Percentiles rank a stretch among this genome's conserved stretches.
phyloP scores from a whole-genome alignment of 768 basidiomycete genomes.

The Filobasidium wieringae region DNA sequence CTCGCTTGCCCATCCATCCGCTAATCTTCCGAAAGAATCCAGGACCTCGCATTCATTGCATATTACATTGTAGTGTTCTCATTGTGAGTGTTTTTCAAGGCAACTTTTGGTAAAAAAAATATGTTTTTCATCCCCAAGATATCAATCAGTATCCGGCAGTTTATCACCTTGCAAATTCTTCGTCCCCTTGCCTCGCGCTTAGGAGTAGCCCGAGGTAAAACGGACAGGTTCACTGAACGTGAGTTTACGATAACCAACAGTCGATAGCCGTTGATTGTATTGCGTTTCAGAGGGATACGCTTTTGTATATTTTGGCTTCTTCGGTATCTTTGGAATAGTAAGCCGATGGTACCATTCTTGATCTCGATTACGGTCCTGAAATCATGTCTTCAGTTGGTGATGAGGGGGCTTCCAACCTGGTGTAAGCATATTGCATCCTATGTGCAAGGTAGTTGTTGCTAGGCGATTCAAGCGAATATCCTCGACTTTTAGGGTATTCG shows the following conservation, averaged over 20 bases:
- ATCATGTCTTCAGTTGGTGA: conserved; percentile 57
- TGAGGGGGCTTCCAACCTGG: conserved; percentile 66
- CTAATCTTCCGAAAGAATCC: conserved; percentile 15
- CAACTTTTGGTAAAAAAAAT: background rate
- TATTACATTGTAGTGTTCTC: conserved; percentile 84
- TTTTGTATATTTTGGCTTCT: conserved; percentile 60
- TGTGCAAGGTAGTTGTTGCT: too few relatives aligned
- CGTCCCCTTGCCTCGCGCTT: conserved; percentile 57
- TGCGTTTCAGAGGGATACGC: conserved; percentile 54
- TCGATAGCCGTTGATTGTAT: background rate
- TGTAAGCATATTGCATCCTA: conserved; percentile 48
- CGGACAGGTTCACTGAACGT: conserved; percentile 80
- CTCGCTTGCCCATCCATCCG: too few relatives aligned
- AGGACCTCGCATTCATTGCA: conserved; percentile 65
- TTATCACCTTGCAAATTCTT: conserved; percentile 54
- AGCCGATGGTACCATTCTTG: conserved; percentile 35
- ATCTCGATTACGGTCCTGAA: background rate
- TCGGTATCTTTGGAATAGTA: conserved; percentile 67
- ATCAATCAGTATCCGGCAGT: conserved; percentile 51
- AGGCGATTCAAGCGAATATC: background rate
- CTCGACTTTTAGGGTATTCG: conserved; percentile 29
- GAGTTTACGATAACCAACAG: conserved; percentile 2
- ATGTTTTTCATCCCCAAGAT: background rate
- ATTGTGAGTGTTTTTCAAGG: conserved; percentile 40
- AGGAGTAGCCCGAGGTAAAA: conserved; percentile 59